Conservation (phyloP, 2,329 filamentous ascomycete genomes). For the Aspergillus sp. region DNA sequence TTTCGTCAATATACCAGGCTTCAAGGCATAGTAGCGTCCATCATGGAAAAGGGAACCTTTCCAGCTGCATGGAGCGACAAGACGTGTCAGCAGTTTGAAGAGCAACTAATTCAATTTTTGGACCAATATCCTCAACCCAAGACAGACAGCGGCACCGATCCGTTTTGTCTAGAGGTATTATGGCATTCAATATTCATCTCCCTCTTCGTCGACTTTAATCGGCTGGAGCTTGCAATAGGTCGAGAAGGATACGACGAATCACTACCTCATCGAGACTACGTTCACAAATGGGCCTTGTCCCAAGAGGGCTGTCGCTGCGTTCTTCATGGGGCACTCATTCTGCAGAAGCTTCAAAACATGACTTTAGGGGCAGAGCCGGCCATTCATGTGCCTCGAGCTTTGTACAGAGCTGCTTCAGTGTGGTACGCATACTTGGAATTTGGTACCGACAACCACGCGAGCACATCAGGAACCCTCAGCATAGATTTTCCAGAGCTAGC, state of each 20-base stretch:
- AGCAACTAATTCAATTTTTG: slow-evolving; percentile 6
- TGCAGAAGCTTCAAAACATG: slow-evolving; percentile 14
- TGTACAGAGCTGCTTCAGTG: slow-evolving; percentile 15
- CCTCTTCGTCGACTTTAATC: slow-evolving; percentile 18
- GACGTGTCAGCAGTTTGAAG: neutral
- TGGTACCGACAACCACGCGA: neutral
- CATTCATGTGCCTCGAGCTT: slow-evolving; percentile 17
- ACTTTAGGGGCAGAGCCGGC: slow-evolving; percentile 14
- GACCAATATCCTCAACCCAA: slow-evolving; percentile 6
- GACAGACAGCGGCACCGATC: slow-evolving; percentile 5
- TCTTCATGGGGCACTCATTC: slow-evolving; percentile 14
- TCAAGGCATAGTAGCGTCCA: no score
- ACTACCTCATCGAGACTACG: slow-evolving; percentile 7
- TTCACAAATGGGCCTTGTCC: slow-evolving; percentile 16
- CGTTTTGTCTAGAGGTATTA: slow-evolving; percentile 17
- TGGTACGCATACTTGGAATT: slow-evolving; percentile 13
- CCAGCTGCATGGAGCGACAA: no score
- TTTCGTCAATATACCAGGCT: no score
- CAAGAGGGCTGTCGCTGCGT: slow-evolving; percentile 13
- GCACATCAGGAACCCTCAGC: no score
- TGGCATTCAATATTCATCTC: slow-evolving; percentile 22
- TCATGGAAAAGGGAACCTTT: no score
- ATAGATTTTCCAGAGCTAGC: no score
- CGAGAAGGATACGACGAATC: slow-evolving; percentile 16
- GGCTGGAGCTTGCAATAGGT: slow-evolving; percentile 18